A percentile compares a stretch with the other conserved stretches of the same genome.
phyloP scores from a whole-genome alignment of 1,284 basidiomycete species.

The Puccinia polysora region DNA sequence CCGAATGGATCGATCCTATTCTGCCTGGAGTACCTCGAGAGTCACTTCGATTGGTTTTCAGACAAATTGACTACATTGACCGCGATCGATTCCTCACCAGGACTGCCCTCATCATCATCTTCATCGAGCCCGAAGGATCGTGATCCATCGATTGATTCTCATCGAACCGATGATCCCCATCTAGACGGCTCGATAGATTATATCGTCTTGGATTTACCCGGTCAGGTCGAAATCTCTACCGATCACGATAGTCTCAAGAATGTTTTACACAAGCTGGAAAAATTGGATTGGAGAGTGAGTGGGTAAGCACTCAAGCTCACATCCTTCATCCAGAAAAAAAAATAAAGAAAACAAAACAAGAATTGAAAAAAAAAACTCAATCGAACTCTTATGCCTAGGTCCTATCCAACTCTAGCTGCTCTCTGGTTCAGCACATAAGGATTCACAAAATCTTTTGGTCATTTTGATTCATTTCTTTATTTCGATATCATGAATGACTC shows the following conservation, averaged over 20 bases:
- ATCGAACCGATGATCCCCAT: slow-evolving; percentile 47
- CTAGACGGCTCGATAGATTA: slow-evolving; percentile 68
- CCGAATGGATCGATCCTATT: slow-evolving; percentile 97
- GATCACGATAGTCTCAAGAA: slow-evolving; percentile 83
- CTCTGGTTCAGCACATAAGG: too few species aligned
- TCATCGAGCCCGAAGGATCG: neutral
- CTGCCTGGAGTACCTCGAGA: slow-evolving; percentile 94
- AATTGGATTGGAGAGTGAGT: slow-evolving; percentile 73
- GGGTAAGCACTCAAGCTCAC: neutral
- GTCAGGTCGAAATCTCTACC: slow-evolving; percentile 95
- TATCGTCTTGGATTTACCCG: slow-evolving; percentile 91
- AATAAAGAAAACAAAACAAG: too few species aligned
- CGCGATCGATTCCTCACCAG: neutral
- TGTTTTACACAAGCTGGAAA: slow-evolving; percentile 68
- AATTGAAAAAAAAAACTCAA: too few species aligned
- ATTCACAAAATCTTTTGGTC: neutral
- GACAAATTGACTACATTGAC: slow-evolving; percentile 46
- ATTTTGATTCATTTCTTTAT: too few species aligned
- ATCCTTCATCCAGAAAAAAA: too few species aligned
- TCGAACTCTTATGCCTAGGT: too few species aligned
- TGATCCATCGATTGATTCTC: neutral
- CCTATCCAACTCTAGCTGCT: too few species aligned
- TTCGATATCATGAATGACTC: too few species aligned
- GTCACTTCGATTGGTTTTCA: slow-evolving; percentile 91
- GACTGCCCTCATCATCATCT: slow-evolving; percentile 38